Base-by-base conservation (phyloP, 2,329 filamentous ascomycete species). In the Phaeoacremonium minimum region DNA sequence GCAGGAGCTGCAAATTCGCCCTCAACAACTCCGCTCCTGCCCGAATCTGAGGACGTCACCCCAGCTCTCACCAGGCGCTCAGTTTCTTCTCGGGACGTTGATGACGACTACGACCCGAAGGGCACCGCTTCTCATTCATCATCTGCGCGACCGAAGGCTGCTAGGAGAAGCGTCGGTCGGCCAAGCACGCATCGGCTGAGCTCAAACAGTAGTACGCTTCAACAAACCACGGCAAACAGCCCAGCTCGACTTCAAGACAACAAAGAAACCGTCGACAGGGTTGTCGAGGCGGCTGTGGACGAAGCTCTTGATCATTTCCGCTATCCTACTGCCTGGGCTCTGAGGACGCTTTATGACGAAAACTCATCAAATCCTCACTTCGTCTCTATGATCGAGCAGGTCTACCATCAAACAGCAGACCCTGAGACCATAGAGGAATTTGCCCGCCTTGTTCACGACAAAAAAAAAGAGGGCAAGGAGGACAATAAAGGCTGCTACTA, bases 261-360 rank as follows among this genome's bases (percentile, higher is more conserved):
- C 43, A 67, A 63, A 43, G 67, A 69, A 28, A 52, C 67, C 20
- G 63, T 66, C 17, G 73, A 73, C 47, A 69, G 62, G 49, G 69
- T 78, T 18, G 64, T 83, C 28, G 72, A 78, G 52, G 50, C 58
- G 19, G 75, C 76, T n/a, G 73, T 81, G 18, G 69, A 77, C 8
- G 68, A 78, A 49, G 77, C 77, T 5, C 55, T 83, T 33, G 60
- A 66, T 41, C 67, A 74, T 49, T 65, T 66, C 43, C 73, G 75
- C 40, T 81, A 77, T 52, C 74, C 76, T 36, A 82, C 77, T 7
- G 79, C 78, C 3, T 82, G 71, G 63, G 77, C 78, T 29, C 62
- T 83, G 41, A 67, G 76, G 36, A 71, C 67, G 12, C 63, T 81
- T 41, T 82, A 78, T 54, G 75, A 82, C 45, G 75, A 81, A 50